These are phyloP conservation scores for California macrophylla DNA, from an alignment of 441 rosid species.

Conservation along the genomic window DNA sequence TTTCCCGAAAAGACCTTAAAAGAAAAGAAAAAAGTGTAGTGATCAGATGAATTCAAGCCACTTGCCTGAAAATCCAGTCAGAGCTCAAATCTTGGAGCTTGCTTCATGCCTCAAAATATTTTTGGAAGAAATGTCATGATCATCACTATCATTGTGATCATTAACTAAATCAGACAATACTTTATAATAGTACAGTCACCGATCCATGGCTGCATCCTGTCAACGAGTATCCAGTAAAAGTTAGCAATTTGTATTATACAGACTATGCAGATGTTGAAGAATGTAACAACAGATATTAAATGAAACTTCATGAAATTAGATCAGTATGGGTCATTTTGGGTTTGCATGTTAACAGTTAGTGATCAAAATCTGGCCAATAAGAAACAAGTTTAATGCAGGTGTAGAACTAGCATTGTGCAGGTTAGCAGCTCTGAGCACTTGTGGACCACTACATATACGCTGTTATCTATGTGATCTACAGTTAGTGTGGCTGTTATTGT, in stretches of 20 bases:
- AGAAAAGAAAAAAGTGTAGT: neutral
- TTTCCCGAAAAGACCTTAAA: constrained; percentile 7
- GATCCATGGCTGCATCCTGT: neutral
- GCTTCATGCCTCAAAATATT: neutral
- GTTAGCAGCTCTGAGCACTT: constrained; percentile 10
- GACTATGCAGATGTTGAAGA: constrained; percentile 2
- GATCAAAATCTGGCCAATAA: neutral
- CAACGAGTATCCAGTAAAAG: neutral
- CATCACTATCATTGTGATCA: neutral
- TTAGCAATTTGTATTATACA: neutral
- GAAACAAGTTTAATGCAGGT: neutral
- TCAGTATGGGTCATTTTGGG: neutral
- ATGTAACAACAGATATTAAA: neutral
- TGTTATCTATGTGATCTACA: neutral
- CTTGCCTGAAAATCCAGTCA: constrained; percentile 5
- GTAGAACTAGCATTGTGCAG: neutral
- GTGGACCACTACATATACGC: constrained; percentile 2
- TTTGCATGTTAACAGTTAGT: neutral
- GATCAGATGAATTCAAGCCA: constrained; percentile 1
- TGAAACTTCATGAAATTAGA: neutral
- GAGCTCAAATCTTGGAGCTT: constrained; percentile 3
- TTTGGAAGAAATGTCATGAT: neutral
- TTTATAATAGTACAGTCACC: neutral
- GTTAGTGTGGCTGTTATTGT: constrained; percentile 12
- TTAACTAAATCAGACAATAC: neutral